Evolutionary conservation across 2,329 filamentous ascomycete genomes (phyloP).

Genomic region (Penicillium sclerotigenum): DNA sequence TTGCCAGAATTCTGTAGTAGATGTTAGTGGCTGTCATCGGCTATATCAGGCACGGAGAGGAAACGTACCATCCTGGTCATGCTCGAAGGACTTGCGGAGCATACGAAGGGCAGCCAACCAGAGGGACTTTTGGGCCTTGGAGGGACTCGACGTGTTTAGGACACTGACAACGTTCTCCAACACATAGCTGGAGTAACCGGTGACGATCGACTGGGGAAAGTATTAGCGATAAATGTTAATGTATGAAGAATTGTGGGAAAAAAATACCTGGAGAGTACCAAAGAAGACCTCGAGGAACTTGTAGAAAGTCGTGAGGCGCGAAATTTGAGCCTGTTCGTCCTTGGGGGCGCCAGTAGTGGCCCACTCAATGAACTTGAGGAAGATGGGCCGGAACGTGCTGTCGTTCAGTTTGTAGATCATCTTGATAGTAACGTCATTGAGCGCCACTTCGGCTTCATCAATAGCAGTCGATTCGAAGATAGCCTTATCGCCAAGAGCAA

Average conservation of each 20-base stretch:
- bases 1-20: slow-evolving; percentile 74
- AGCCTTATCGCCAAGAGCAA: slow-evolving; percentile 26
- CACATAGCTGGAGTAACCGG: slow-evolving; percentile 82
- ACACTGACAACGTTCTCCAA: slow-evolving; percentile 70
- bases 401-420: slow-evolving; percentile 98
- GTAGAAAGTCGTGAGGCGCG: slow-evolving; percentile 74
- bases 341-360: slow-evolving; percentile 60
- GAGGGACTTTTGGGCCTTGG: slow-evolving; percentile 55
- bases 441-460: slow-evolving; percentile 58
- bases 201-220: slow-evolving; percentile 69
- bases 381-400: slow-evolving; percentile 85
- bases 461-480: slow-evolving; percentile 49
- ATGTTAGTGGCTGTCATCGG: slow-evolving; percentile 8
- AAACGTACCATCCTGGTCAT: slow-evolving; percentile 73
- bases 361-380: slow-evolving; percentile 83
- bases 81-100: slow-evolving; percentile 71
- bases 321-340: slow-evolving; percentile 55
- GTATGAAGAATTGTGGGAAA: not conserved
- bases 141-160: slow-evolving; percentile 46
- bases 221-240: not conserved
- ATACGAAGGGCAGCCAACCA: slow-evolving; percentile 69
- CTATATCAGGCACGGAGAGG: not conserved
- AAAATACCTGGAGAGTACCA: slow-evolving; percentile 66
- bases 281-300: slow-evolving; percentile 79
- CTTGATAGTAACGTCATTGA: slow-evolving; percentile 72